phyloP scores from a whole-genome alignment of 805 yeast genomes.

The Saccharomyces mikatae region DNA sequence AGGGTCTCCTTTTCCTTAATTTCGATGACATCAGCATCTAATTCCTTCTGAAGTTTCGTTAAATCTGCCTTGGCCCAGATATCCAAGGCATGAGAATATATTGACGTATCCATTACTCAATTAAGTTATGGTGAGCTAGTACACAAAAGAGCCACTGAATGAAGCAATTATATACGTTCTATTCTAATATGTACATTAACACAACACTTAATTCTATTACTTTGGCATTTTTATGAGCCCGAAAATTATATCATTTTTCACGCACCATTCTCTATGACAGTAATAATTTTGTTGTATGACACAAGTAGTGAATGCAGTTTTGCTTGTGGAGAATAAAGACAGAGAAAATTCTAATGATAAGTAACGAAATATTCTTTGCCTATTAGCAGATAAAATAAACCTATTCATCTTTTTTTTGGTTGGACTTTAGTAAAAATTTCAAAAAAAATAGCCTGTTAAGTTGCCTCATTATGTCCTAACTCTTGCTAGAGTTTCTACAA shows the following conservation, averaged over 20 bases:
- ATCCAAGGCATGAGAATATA: slow-evolving; percentile 46
- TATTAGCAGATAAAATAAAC: not conserved
- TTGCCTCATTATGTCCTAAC: no score
- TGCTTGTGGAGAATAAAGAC: not conserved
- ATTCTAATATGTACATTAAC: not conserved
- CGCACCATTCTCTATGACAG: not conserved
- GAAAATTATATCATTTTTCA: not conserved
- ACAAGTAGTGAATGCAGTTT: not conserved
- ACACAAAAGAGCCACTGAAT: not conserved
- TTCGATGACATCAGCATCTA: slow-evolving; percentile 68
- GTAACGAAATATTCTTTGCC: not conserved
- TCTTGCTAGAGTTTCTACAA: no score
- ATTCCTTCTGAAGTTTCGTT: slow-evolving; percentile 56
- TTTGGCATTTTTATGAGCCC: not conserved
- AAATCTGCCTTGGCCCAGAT: slow-evolving; percentile 72
- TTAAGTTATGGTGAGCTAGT: not conserved
- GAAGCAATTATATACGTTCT: not conserved
- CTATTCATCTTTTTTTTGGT: not conserved
- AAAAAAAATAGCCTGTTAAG: no score
- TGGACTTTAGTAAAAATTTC: not conserved
- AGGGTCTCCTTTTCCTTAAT: slow-evolving; percentile 62
- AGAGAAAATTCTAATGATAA: not conserved
- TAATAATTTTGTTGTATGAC: not conserved
- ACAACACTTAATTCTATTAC: not conserved
- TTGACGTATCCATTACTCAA: slow-evolving; percentile 22